A percentile compares a stretch with the other conserved stretches of the same genome.
Evolutionary conservation across 495 filamentous ascomycete species (phyloP).

Genomic region (Hyaloscypha variabilis): DNA sequence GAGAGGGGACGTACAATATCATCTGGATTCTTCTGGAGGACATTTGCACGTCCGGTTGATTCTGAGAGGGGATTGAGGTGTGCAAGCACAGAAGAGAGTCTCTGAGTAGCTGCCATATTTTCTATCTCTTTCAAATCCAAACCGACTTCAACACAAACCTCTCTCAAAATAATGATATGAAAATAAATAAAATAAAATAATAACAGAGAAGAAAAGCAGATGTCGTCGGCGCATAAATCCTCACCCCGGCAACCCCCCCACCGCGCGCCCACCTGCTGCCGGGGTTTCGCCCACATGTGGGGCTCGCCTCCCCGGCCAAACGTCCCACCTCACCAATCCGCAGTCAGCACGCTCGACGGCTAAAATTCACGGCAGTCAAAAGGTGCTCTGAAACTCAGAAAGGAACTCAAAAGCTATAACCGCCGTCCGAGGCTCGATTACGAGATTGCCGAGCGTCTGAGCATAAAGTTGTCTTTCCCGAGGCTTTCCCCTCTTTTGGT

Average conservation of each 20-base stretch:
- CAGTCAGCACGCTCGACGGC: not conserved
- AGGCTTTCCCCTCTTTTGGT: not conserved
- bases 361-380: constrained; percentile 1
- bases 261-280: not conserved
- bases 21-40: constrained; percentile 34
- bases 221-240: constrained; percentile 28
- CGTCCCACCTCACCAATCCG: not conserved
- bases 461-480: not conserved
- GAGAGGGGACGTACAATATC: constrained; percentile 54
- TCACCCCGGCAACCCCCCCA: not conserved
- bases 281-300: constrained; percentile 7
- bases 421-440: constrained; percentile 1
- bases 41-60: constrained; percentile 22
- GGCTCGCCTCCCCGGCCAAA: not conserved
- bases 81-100: constrained; percentile 21
- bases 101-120: constrained; percentile 22
- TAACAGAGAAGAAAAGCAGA: constrained; percentile 1
- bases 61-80: constrained; percentile 28
- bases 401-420: not conserved
- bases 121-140: not conserved
- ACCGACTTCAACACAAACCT: not conserved
- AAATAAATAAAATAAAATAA: not conserved
- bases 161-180: not conserved
- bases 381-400: not conserved
- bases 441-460: not conserved